Base-by-base conservation (phyloP, 257 asterid genomes). In the Plantago elongata region DNA sequence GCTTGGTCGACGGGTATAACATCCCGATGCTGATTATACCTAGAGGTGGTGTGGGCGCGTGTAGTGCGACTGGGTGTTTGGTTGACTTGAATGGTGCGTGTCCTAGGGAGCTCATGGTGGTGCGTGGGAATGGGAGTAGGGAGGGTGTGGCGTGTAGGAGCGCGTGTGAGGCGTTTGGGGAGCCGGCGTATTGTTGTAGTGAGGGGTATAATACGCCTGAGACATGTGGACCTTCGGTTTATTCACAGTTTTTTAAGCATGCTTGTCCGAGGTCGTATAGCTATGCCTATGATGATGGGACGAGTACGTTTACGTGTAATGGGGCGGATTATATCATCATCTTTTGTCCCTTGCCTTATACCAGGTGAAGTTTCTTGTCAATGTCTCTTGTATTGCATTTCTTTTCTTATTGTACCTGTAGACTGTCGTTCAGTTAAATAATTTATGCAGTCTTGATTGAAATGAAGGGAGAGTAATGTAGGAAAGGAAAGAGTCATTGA, bases 91-190 rank as follows among this genome's bases (percentile, higher is more conserved):
- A 92, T 84, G 84, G 83, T 62, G 97, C 84, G 67, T 92, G 98
- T 46, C 98, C 98, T n/a, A 38, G 71, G 77, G 85, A 51, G 61
- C 80, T 89, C 64, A 70, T 76, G 55, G 96, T 88, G 79, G 78
- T 80, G 79, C 81, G 68, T 60, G 85, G 84, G 66, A 77, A 69
- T 13, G 82, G 78, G 15, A 67, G 81, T 60, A 51, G 67, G 9
- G 84, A 79, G 69, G 60, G 81, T 55, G 86, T 88, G 46, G 98
- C 93, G 65, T 88, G 98, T 71, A 83, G 64, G 90, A 89, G 98
- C 83, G 97, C 98, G 65, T 92, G 98, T 63, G 96, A 86, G 82
- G 98, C 98, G 62, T 88, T 88, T 54, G 92, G 93, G 45, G 89
- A 86, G 46, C 98, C 98, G 40, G 54, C 52, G 60, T 91, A 72